Percentiles rank a stretch among this genome's conserved stretches.
These are phyloP conservation scores for Prinsepia uniflora DNA, from an alignment of 306 rosid species.

Conservation along the genomic window DNA sequence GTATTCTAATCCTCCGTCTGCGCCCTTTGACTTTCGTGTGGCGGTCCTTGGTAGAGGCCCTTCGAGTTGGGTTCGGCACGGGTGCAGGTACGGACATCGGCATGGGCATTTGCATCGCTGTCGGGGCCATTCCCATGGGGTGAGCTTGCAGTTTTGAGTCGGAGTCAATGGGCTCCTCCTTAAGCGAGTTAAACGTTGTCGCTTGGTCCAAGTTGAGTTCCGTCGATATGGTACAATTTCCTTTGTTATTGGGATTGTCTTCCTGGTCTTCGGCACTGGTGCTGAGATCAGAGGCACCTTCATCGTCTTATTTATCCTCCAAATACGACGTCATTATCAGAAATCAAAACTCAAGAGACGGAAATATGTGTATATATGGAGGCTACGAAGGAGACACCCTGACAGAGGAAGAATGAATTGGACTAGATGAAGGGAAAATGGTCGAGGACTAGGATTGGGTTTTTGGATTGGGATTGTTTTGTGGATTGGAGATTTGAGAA, in stretches of 20 bases:
- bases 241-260: background rate
- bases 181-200: constrained; percentile 22
- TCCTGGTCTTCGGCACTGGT: no score
- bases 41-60: constrained; percentile 49
- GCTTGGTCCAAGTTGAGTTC: background rate
- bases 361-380: background rate
- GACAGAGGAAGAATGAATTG: background rate
- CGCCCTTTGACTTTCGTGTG: constrained; percentile 51
- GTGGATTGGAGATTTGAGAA: no score
- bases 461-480: no score
- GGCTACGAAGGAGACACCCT: background rate
- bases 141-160: constrained; percentile 9
- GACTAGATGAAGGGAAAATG: constrained; percentile 6
- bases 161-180: constrained; percentile 38
- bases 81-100: constrained; percentile 7
- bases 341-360: background rate
- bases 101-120: constrained; percentile 22
- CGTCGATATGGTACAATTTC: constrained; percentile 2
- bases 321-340: constrained; percentile 26
- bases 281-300: no score
- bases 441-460: no score
- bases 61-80: constrained; percentile 3
- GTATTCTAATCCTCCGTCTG: constrained; percentile 50
- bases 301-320: constrained; percentile 35
- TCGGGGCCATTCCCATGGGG: constrained; percentile 27